Base-by-base conservation (phyloP, 176 grass and related monocot species). In the Bonia amplexicaulis region DNA sequence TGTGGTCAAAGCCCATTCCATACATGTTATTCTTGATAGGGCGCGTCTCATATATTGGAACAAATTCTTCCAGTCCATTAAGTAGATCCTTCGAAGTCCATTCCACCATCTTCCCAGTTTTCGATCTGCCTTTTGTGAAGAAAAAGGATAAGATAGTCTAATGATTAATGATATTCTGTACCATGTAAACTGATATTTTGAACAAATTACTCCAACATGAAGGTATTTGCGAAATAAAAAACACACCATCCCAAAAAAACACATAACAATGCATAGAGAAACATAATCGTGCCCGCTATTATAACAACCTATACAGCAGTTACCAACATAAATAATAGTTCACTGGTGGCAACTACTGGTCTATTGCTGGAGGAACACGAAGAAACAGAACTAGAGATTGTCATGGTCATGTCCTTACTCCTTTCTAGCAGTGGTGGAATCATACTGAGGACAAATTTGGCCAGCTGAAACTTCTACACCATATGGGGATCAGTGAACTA, bases 1-100 rank as follows among this genome's bases (percentile, higher is more conserved):
- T 98, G 77, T 98, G 96, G 58, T 98, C 93, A 49, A 98, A 95
- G 3, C 93, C 89, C 93, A 95, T 98, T 5, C 96, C 96, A 65
- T 92, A 89, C 89, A 89, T 89, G 74, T 98, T 98, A 55, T 98
- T 95, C 85, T 92, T 93, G 69, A 98, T 95, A 17, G 93, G 96
- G 2, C 89, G 96, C 14, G 89, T 88, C 85, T 93, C 89, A 10
- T 98, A 98, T 45, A 98, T 89, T 19, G 89, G 93, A 62, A 92
- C 89, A 77, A 98, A 98, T 77, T 95, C 93, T 79, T 98, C 93
- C 83, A 98, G 73, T 17, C 85, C 91, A 47, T 81, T 89, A 57
- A 98, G 83, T 29, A 98, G 82, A 80, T 95, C 96, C 11, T 74
- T 89, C 2, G 72, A 84, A 31, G 89, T 90, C 96, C 96, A 98